Conservation (phyloP, 441 rosid genomes). For the Adansonia grandidieri region DNA sequence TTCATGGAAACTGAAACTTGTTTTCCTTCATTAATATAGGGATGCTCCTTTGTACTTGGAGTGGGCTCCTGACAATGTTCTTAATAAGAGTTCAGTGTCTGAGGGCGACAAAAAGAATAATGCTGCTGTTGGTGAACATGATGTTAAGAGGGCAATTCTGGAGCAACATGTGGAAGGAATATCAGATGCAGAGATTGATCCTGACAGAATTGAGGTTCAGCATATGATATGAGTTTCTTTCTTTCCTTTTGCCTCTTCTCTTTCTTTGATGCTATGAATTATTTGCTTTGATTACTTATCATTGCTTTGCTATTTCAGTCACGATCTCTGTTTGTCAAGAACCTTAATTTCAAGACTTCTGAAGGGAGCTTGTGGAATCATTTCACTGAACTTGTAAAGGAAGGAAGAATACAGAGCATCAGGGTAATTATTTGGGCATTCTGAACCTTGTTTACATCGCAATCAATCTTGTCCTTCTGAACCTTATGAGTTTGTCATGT, state of each 20-base stretch:
- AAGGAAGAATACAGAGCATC: conserved; percentile 73
- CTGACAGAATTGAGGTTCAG: conserved; percentile 81
- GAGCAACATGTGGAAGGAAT: conserved; percentile 71
- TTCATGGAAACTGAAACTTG: conserved; percentile 8
- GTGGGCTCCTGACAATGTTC: conserved; percentile 87
- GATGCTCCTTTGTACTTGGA: conserved; percentile 91
- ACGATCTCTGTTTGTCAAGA: conserved; percentile 80
- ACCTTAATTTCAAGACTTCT: conserved; percentile 87
- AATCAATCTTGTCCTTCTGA: conserved; percentile 25
- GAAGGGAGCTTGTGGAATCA: conserved; percentile 77
- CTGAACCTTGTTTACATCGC: conserved; percentile 1
- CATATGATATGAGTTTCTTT: conserved; percentile 8
- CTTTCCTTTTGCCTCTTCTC: background rate
- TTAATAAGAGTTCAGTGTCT: conserved; percentile 46
- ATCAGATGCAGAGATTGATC: conserved; percentile 62
- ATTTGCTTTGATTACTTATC: conserved; percentile 8
- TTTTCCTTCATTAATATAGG: conserved; percentile 48
- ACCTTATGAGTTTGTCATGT: conserved; percentile 21
- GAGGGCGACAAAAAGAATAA: conserved; percentile 41
- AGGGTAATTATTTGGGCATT: conserved; percentile 55
- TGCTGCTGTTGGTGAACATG: conserved; percentile 56
- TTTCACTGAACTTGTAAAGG: conserved; percentile 61
- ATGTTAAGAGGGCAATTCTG: conserved; percentile 61
- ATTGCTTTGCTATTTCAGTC: conserved; percentile 58
- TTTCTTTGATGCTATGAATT: conserved; percentile 1